Conservation (phyloP, 805 yeast genomes). For the Nakazawaea ishiwadae region DNA sequence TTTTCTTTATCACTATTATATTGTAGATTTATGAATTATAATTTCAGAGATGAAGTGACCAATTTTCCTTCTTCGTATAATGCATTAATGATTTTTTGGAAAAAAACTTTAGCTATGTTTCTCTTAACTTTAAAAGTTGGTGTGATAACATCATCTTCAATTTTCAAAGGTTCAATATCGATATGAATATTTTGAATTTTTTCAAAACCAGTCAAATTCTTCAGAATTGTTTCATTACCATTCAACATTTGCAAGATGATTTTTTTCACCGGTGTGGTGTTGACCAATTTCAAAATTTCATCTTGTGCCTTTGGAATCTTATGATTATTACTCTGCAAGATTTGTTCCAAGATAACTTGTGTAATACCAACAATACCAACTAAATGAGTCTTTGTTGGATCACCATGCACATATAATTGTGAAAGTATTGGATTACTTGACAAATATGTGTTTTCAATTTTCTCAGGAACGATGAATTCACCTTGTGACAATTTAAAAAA, state of each 20-base stretch:
- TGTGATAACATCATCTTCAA: constrained; percentile 59
- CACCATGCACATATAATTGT: constrained; percentile 63
- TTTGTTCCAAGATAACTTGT: constrained; percentile 22
- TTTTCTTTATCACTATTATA: too few species aligned
- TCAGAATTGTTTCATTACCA: constrained; percentile 24
- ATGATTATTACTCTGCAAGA: neutral
- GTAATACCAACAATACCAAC: constrained; percentile 65
- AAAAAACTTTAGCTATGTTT: constrained; percentile 9
- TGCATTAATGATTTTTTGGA: constrained; percentile 3
- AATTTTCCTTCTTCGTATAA: constrained; percentile 16
- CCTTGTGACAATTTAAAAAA: constrained; percentile 69
- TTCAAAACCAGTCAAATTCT: constrained; percentile 57
- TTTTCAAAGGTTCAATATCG: constrained; percentile 54
- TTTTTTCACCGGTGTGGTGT: constrained; percentile 18
- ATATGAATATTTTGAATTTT: constrained; percentile 50
- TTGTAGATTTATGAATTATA: too few species aligned
- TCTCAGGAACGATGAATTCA: constrained; percentile 72
- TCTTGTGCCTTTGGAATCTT: neutral
- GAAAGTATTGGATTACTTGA: constrained; percentile 42
- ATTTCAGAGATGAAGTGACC: constrained; percentile 3
- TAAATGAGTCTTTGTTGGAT: constrained; percentile 48
- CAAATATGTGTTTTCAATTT: constrained; percentile 60
- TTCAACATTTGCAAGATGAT: constrained; percentile 34
- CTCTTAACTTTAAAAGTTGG: constrained; percentile 56
- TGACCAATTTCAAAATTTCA: constrained; percentile 2